Evolutionary conservation across 352 stramenopile species (phyloP).

Genomic region (Pythium dissotocum): DNA sequence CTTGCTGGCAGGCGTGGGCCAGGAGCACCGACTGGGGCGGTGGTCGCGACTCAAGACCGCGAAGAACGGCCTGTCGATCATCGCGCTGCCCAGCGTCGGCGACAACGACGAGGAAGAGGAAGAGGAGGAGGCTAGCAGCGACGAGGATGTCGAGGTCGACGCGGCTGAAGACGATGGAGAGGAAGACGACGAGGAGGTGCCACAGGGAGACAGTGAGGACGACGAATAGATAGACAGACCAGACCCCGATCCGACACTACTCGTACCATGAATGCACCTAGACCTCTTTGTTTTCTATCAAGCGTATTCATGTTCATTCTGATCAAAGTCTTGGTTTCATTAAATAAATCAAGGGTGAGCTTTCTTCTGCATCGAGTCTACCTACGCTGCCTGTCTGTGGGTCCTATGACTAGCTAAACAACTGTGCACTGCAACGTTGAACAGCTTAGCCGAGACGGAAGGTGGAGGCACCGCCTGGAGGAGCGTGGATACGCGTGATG

Average conservation of each 20-base stretch:
- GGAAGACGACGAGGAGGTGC: constrained; percentile 1
- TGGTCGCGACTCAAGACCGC: constrained; percentile 89
- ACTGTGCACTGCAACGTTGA: neutral
- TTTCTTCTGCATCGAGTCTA: neutral
- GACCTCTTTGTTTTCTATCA: neutral
- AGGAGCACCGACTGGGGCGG: constrained; percentile 92
- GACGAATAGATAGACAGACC: constrained; percentile 30
- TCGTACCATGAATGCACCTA: constrained; percentile 1
- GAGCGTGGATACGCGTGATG: constrained; percentile 89
- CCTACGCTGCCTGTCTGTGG: neutral
- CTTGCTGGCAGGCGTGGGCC: constrained; percentile 87
- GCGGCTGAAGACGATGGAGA: constrained; percentile 26
- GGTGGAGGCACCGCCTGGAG: constrained; percentile 79
- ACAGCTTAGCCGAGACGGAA: constrained; percentile 73
- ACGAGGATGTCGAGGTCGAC: constrained; percentile 27
- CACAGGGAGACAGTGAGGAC: constrained; percentile 20
- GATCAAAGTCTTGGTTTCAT: neutral
- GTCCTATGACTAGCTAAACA: neutral
- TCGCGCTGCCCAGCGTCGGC: constrained; percentile 76
- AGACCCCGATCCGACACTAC: neutral
- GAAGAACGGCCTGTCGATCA: constrained; percentile 91
- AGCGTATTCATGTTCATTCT: neutral
- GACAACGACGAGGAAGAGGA: constrained; percentile 28
- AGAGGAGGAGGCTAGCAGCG: constrained; percentile 15
- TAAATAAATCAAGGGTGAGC: constrained; percentile 23